Percentiles rank a stretch among this genome's conserved stretches.
Evolutionary conservation across 768 basidiomycete genomes (phyloP).

Genomic region (Cytidiella melzeri): DNA sequence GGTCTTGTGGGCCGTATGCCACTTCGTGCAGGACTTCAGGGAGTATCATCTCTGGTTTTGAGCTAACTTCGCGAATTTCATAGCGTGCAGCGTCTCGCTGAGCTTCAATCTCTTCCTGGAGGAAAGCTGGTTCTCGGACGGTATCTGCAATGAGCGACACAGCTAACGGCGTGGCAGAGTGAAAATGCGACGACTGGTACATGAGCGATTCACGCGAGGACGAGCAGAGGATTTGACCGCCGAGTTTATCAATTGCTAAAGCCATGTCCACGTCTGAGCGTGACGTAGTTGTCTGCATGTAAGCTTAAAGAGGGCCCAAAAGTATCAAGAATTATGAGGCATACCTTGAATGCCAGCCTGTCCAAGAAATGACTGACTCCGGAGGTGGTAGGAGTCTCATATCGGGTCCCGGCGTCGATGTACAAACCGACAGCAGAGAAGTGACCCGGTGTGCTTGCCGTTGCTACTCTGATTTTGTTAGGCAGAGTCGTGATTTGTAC

Average conservation of each 20-base stretch:
- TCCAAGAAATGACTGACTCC: conserved; percentile 93
- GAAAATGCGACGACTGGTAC: conserved; percentile 96
- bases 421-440: conserved; percentile 93
- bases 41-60: conserved; percentile 90
- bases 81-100: conserved; percentile 87
- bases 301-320: not conserved
- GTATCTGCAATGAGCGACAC: conserved; percentile 91
- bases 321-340: conserved; percentile 5
- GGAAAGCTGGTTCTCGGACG: conserved; percentile 70
- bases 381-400: conserved; percentile 64
- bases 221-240: conserved; percentile 88
- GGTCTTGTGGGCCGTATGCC: conserved; percentile 68
- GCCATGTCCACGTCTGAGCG: conserved; percentile 77
- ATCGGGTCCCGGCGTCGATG: conserved; percentile 88
- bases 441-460: conserved; percentile 86
- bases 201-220: conserved; percentile 92
- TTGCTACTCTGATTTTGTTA: conserved; percentile 89
- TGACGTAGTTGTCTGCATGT: conserved; percentile 59
- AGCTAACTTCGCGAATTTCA: conserved; percentile 80
- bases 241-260: conserved; percentile 71
- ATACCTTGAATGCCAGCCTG: conserved; percentile 94
- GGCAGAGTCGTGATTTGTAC: conserved; percentile 78
- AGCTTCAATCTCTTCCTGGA: conserved; percentile 70
- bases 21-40: conserved; percentile 87
- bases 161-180: conserved; percentile 73